These are phyloP conservation scores for Exserohilum rostratum DNA, from an alignment of 2,329 filamentous ascomycete species.

Conservation along the genomic window DNA sequence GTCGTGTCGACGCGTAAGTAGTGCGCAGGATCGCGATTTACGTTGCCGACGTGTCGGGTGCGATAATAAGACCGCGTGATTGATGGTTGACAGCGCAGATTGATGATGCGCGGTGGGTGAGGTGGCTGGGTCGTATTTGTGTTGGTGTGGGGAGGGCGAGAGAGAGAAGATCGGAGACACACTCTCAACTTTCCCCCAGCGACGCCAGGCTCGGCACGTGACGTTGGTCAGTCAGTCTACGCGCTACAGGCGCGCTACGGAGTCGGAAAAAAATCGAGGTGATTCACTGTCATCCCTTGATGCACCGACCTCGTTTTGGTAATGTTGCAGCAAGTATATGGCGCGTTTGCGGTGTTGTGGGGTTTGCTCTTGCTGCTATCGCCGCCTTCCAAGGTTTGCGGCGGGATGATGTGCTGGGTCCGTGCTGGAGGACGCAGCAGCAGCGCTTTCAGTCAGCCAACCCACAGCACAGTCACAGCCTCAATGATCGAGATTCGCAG, in stretches of 20 bases:
- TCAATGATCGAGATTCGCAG: conserved; percentile 2
- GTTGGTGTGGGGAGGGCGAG: conserved; percentile 37
- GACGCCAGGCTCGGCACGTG: conserved; percentile 26
- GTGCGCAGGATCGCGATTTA: conserved; percentile 39
- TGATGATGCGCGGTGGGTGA: conserved; percentile 47
- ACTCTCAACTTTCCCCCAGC: conserved; percentile 28
- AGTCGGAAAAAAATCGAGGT: conserved; percentile 28
- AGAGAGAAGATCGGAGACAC: conserved; percentile 28
- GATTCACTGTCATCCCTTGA: conserved; percentile 17
- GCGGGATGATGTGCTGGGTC: conserved; percentile 32
- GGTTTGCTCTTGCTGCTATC: conserved; percentile 27
- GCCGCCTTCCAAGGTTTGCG: conserved; percentile 34
- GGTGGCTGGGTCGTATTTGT: conserved; percentile 39
- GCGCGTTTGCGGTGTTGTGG: conserved; percentile 30
- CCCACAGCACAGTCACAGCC: conserved; percentile 2
- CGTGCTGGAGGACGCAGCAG: conserved; percentile 32
- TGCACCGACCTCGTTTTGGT: conserved; percentile 18
- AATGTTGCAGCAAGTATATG: conserved; percentile 28
- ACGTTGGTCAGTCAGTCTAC: conserved; percentile 22
- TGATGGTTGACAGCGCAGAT: conserved; percentile 39
- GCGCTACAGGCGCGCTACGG: conserved; percentile 18
- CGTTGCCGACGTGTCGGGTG: conserved; percentile 29
- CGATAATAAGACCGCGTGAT: conserved; percentile 34
- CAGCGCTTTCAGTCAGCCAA: conserved; percentile 17
- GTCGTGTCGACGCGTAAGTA: conserved; percentile 44